Evolutionary conservation across 2,329 filamentous ascomycete species (phyloP).

Genomic region (Neocucurbitaria cava): DNA sequence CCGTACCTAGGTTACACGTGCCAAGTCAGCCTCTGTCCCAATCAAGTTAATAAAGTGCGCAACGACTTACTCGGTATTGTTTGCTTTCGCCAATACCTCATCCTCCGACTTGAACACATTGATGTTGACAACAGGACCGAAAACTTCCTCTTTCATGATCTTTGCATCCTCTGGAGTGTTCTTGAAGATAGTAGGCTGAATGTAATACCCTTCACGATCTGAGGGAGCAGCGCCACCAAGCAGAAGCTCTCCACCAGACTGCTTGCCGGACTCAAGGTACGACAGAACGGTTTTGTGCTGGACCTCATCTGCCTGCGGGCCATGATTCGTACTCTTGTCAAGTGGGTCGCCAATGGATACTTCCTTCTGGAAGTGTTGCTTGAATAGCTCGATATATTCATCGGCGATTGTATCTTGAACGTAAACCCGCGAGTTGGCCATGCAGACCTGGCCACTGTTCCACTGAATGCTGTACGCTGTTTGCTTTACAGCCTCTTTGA

Average conservation of each 20-base stretch:
- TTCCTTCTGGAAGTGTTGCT: constrained; percentile 38
- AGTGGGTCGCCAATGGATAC: constrained; percentile 64
- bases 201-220: constrained; percentile 43
- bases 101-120: constrained; percentile 78
- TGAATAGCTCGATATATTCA: constrained; percentile 52
- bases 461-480: constrained; percentile 58
- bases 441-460: constrained; percentile 66
- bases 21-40: constrained; percentile 9
- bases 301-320: constrained; percentile 60
- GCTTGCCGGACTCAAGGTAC: constrained; percentile 70
- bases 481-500: constrained; percentile 73
- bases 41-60: background rate
- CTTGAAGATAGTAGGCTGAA: constrained; percentile 81
- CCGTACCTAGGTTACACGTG: constrained; percentile 62
- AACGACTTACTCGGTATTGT: constrained; percentile 68
- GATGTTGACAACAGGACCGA: constrained; percentile 82
- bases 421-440: constrained; percentile 65
- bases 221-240: constrained; percentile 39
- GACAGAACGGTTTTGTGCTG: constrained; percentile 58
- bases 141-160: constrained; percentile 85
- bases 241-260: constrained; percentile 55
- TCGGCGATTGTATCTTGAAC: constrained; percentile 62
- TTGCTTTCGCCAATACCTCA: constrained; percentile 80
- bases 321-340: constrained; percentile 72
- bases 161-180: constrained; percentile 79